A percentile compares a stretch with the other conserved stretches of the same genome.
Evolutionary conservation across 176 grass and related monocot genomes (phyloP).

Genomic region (Oryza brachyantha): DNA sequence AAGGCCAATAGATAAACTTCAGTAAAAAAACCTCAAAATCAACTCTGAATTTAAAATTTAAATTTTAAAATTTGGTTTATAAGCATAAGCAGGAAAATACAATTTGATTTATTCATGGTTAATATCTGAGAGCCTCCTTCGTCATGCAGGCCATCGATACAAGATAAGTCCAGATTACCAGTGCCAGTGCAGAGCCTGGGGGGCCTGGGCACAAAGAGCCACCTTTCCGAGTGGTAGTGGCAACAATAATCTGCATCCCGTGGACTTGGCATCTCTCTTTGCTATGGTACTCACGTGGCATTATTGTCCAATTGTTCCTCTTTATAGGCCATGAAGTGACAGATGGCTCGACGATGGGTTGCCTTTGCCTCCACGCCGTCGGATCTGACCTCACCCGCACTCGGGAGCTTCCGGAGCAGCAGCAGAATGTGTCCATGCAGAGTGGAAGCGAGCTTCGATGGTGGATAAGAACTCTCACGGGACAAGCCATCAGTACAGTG

Average conservation of each 20-base stretch:
- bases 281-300: background rate
- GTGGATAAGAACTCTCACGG: no score
- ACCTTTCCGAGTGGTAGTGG: conserved; percentile 34
- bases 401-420: conserved; percentile 48
- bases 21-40: no score
- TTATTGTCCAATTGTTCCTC: conserved; percentile 1
- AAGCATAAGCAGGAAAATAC: no score
- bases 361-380: conserved; percentile 70
- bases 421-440: conserved; percentile 51
- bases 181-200: conserved; percentile 41
- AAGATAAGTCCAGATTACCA: no score
- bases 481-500: no score
- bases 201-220: conserved; percentile 45
- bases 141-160: conserved; percentile 52
- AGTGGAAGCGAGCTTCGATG: conserved; percentile 27
- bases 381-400: conserved; percentile 90
- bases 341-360: conserved; percentile 77
- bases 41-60: no score
- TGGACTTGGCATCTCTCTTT: conserved; percentile 11
- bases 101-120: background rate
- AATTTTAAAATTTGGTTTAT: no score
- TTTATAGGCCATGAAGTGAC: conserved; percentile 48
- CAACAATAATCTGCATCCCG: background rate
- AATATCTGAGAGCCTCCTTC: background rate
- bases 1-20: no score